Evolutionary conservation across 1,284 basidiomycete species (phyloP).

Genomic region (Leccinum griseonigrum): DNA sequence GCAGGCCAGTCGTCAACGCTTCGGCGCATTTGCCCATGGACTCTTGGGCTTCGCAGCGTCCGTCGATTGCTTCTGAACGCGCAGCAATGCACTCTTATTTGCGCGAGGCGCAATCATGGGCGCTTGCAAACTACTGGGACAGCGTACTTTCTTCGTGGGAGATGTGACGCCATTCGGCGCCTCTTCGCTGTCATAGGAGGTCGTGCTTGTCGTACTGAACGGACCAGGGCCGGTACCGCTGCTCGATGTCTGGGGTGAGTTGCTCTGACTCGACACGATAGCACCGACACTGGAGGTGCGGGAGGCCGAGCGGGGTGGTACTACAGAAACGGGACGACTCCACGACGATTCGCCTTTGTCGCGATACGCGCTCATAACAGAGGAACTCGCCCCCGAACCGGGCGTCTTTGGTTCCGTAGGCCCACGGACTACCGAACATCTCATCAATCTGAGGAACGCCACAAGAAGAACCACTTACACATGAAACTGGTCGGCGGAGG

Average conservation of each 20-base stretch:
- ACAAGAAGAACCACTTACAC: slow-evolving; percentile 42
- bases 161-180: slow-evolving; percentile 19
- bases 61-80: slow-evolving; percentile 52
- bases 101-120: slow-evolving; percentile 65
- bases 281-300: slow-evolving; percentile 19
- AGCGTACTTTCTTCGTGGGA: slow-evolving; percentile 31
- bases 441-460: neutral
- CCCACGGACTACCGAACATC: slow-evolving; percentile 38
- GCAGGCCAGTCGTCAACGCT: slow-evolving; percentile 16
- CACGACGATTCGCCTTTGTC: slow-evolving; percentile 18
- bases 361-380: slow-evolving; percentile 32
- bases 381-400: slow-evolving; percentile 36
- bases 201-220: slow-evolving; percentile 24
- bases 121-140: slow-evolving; percentile 53
- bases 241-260: slow-evolving; percentile 30
- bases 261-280: slow-evolving; percentile 15
- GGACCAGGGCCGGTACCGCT: slow-evolving; percentile 29
- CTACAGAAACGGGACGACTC: slow-evolving; percentile 21
- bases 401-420: slow-evolving; percentile 42
- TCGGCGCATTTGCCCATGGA: slow-evolving; percentile 32
- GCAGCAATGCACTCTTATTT: slow-evolving; percentile 72
- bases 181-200: slow-evolving; percentile 19
- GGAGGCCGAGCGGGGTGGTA: slow-evolving; percentile 27
- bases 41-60: slow-evolving; percentile 33
- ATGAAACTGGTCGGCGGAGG: slow-evolving; percentile 62